These are phyloP conservation scores for Yamadazyma spencermartinsiae DNA, from an alignment of 1,139 yeast species.

Conservation along the genomic window DNA sequence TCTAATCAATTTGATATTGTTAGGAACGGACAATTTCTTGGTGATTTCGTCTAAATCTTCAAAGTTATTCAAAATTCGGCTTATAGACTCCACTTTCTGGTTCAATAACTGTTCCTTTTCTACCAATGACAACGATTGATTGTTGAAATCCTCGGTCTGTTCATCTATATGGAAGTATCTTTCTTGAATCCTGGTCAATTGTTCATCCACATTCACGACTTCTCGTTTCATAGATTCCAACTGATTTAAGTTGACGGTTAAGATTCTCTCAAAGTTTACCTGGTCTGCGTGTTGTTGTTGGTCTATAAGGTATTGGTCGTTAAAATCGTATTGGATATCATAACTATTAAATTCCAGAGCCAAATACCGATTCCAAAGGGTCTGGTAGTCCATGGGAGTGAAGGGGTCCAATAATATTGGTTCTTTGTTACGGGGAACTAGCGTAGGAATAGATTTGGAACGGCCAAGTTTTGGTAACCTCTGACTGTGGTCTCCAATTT, in stretches of 20 bases:
- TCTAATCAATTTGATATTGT: slow-evolving; percentile 25
- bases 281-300: slow-evolving; percentile 18
- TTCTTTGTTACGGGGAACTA: not conserved
- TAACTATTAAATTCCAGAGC: slow-evolving; percentile 22
- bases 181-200: slow-evolving; percentile 23
- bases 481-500: not conserved
- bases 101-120: slow-evolving; percentile 50
- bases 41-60: slow-evolving; percentile 73
- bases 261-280: slow-evolving; percentile 41
- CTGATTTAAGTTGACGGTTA: slow-evolving; percentile 33
- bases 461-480: slow-evolving; percentile 12
- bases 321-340: slow-evolving; percentile 5
- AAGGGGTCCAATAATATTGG: slow-evolving; percentile 33
- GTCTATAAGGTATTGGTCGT: slow-evolving; percentile 1
- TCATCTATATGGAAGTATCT: slow-evolving; percentile 57
- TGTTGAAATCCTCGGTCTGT: slow-evolving; percentile 66
- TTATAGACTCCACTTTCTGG: slow-evolving; percentile 48
- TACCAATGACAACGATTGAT: slow-evolving; percentile 54
- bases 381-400: slow-evolving; percentile 31
- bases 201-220: slow-evolving; percentile 40
- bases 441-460: slow-evolving; percentile 20
- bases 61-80: slow-evolving; percentile 57
- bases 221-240: slow-evolving; percentile 40
- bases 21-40: slow-evolving; percentile 63
- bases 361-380: slow-evolving; percentile 33